Base-by-base conservation (phyloP, 1,284 basidiomycete species). In the Ceratobasidium sp. region DNA sequence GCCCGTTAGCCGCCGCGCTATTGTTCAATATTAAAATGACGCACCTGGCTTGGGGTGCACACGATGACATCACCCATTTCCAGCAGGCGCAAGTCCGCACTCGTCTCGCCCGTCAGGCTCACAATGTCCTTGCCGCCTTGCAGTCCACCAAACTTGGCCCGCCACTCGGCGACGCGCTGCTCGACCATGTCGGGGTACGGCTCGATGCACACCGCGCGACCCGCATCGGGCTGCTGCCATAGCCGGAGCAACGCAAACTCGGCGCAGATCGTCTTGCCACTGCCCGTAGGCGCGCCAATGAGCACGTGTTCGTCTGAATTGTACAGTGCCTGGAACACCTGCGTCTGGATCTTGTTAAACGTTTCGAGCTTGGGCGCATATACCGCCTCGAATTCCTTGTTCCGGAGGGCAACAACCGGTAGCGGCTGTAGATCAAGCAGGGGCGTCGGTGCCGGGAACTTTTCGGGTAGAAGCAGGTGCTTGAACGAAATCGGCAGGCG, bases 261-360 rank as follows among this genome's bases (percentile, higher is more conserved):
- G 0, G 96, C 97, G 81, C 96, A 98, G 57, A 99, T 92, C 0
- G 96, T 99, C 88, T 99, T 99, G 43, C 98, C 97, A 77, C 94
- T 96, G 11, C 98, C 97, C 0, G 96, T 96, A 0, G 98, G 97
- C 0, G 97, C 97, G 32, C 96, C 97, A 76, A 99, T 91, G 82
- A 99, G 95, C 54, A 97, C 92, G 81, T 96, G 98, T 82, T 99
- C 97, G 82, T 99, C 96, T 0, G 95, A 93, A 0, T 95, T 97
- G 84, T 97, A 99, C 0, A 99, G 87, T 0, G 97, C 96, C 81
- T 99, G 97, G 91, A 99, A 99, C 49, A 98, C 96, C 85, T 99
- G 98, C 0, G 96, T 99, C 83, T 99, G 98, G 80, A 99, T 98
- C 86, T 98, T 99, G 89, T 99, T 99, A 88, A 99, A 98, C 0